Percentiles rank a stretch among this genome's conserved stretches.
phyloP scores from a whole-genome alignment of 2,329 filamentous ascomycete genomes.

The Daldinia eschscholtzii region DNA sequence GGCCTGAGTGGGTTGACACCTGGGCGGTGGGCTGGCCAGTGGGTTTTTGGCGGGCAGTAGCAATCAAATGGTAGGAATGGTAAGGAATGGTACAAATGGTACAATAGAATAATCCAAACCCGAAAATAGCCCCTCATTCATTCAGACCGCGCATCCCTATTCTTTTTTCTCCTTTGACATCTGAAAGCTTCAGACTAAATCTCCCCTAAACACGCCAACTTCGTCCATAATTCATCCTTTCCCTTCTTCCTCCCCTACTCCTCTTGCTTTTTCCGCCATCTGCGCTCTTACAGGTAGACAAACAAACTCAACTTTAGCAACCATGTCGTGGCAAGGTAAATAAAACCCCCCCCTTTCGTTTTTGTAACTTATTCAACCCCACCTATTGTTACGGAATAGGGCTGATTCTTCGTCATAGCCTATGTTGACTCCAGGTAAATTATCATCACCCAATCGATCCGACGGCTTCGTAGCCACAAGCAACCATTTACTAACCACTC shows the following conservation, averaged over 20 bases:
- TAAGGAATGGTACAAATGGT: too few relatives aligned
- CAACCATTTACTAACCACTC: constrained; percentile 20
- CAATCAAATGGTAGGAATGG: constrained; percentile 19
- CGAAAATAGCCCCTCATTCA: constrained; percentile 49
- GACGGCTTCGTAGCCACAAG: constrained; percentile 3
- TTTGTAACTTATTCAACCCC: constrained; percentile 38
- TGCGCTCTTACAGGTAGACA: constrained; percentile 17
- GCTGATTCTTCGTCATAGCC: constrained; percentile 55
- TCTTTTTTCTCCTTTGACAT: constrained; percentile 40
- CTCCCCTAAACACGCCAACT: constrained; percentile 31
- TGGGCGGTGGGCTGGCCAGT: constrained; percentile 1
- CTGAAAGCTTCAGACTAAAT: constrained; percentile 39
- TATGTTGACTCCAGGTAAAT: constrained; percentile 73
- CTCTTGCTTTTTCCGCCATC: constrained; percentile 24
- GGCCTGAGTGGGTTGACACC: constrained; percentile 2
- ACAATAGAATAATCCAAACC: constrained; percentile 36
- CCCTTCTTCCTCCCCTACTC: constrained; percentile 17
- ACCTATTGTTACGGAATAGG: constrained; percentile 46
- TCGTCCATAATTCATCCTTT: constrained; percentile 22
- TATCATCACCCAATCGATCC: constrained; percentile 19
- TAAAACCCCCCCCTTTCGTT: constrained; percentile 43
- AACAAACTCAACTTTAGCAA: constrained; percentile 49
- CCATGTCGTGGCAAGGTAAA: constrained; percentile 82
- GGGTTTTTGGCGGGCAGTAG: constrained; percentile 32
- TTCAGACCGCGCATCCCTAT: constrained; percentile 39